phyloP scores from a whole-genome alignment of 805 yeast genomes.

The Nakazawaea wyomingensis region DNA sequence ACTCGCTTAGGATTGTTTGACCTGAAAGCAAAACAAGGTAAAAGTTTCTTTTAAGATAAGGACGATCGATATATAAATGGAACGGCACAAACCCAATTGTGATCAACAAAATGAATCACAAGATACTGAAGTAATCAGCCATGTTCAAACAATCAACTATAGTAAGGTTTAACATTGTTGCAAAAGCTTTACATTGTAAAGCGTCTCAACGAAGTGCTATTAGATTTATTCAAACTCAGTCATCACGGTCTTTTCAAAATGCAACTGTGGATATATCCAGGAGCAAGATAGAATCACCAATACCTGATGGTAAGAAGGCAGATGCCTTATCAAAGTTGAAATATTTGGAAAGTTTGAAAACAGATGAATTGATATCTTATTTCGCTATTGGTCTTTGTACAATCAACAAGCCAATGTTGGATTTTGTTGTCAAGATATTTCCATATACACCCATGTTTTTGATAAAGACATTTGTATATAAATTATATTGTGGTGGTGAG shows the following conservation, averaged over 20 bases:
- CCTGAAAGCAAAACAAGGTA: not conserved
- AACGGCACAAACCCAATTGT: too few relatives aligned
- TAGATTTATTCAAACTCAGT: constrained; percentile 1
- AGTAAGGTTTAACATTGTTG: not conserved
- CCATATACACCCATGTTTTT: constrained; percentile 72
- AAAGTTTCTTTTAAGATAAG: too few relatives aligned
- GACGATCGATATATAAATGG: not conserved
- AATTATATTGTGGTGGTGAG: constrained; percentile 89
- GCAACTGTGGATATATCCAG: constrained; percentile 1
- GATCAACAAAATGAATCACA: too few relatives aligned
- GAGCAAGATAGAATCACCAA: not conserved
- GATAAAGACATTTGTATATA: constrained; percentile 69
- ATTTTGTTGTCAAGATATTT: constrained; percentile 57
- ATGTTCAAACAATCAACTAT: too few relatives aligned
- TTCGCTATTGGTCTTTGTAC: constrained; percentile 69
- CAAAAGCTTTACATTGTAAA: not conserved
- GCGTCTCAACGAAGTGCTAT: not conserved
- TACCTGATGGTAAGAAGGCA: not conserved
- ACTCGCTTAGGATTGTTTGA: not conserved
- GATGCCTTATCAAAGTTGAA: not conserved
- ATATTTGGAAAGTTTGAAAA: constrained; percentile 50
- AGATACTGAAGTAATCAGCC: too few relatives aligned
- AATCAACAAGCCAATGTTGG: constrained; percentile 54
- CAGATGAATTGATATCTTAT: constrained; percentile 55
- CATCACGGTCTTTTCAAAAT: constrained; percentile 6